Evolutionary conservation across 768 basidiomycete genomes (phyloP).

Genomic region (Lepiota brunneoincarnata): DNA sequence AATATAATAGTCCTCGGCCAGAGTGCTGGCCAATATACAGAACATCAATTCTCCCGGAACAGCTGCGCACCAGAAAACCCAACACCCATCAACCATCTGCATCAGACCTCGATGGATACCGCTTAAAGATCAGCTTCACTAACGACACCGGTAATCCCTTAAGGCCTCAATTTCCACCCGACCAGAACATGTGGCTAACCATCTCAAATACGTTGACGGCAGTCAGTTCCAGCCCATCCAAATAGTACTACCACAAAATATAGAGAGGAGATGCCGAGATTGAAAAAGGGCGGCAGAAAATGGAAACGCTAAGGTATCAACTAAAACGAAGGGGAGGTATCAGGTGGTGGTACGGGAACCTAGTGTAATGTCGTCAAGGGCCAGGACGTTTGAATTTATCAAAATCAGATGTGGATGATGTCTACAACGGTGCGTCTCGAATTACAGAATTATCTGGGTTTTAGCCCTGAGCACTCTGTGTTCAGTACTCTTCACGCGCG

Average conservation of each 20-base stretch:
- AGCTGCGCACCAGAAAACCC: too few relatives aligned
- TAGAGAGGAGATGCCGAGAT: neutral
- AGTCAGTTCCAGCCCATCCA: slow-evolving; percentile 11
- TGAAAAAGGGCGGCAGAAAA: neutral
- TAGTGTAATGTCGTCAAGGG: neutral
- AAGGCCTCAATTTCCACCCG: neutral
- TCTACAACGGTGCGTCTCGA: too few relatives aligned
- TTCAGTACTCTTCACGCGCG: neutral
- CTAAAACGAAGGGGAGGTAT: slow-evolving; percentile 2
- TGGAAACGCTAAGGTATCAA: neutral
- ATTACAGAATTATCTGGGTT: too few relatives aligned
- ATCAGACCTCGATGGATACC: neutral
- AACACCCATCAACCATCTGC: too few relatives aligned
- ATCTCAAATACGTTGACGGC: slow-evolving; percentile 11
- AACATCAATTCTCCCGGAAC: too few relatives aligned
- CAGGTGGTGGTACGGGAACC: neutral
- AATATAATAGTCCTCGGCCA: too few relatives aligned
- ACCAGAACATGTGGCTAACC: neutral
- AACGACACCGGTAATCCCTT: neutral
- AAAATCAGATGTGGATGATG: neutral
- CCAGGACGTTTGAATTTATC: neutral
- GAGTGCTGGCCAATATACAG: too few relatives aligned
- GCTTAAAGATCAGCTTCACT: neutral
- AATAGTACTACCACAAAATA: slow-evolving; percentile 1
- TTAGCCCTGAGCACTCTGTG: neutral